Conservation (phyloP, 2,329 filamentous ascomycete genomes). For the Penicillium sp. region DNA sequence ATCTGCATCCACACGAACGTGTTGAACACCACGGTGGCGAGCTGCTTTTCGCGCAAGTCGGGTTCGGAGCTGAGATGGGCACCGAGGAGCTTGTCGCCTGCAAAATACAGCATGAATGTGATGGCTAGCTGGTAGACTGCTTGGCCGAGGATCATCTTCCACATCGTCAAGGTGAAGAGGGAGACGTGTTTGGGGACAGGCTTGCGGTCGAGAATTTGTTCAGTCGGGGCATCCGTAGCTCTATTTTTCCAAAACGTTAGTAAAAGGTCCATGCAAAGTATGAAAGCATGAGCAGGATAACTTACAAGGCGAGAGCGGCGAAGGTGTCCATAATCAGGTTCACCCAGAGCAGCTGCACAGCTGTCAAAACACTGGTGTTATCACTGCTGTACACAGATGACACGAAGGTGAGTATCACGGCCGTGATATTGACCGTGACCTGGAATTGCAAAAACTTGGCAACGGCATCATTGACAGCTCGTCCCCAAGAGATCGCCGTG, state of each 20-base stretch:
- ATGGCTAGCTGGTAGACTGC: conserved; percentile 80
- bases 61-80: conserved; percentile 52
- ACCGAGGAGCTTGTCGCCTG: conserved; percentile 59
- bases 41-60: conserved; percentile 43
- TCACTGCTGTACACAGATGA: conserved; percentile 71
- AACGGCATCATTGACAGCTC: conserved; percentile 66
- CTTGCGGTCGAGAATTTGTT: conserved; percentile 75
- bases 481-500: conserved; percentile 66
- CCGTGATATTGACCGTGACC: conserved; percentile 85
- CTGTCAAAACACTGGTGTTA: conserved; percentile 74
- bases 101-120: conserved; percentile 82
- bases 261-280: background rate
- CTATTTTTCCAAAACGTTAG: conserved; percentile 17
- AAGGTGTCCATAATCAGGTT: conserved; percentile 98
- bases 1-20: conserved; percentile 99
- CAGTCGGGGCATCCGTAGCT: conserved; percentile 84
- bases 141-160: conserved; percentile 98
- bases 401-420: conserved; percentile 82
- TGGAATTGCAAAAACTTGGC: conserved; percentile 65
- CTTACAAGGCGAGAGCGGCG: conserved; percentile 71
- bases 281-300: background rate
- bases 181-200: conserved; percentile 71
- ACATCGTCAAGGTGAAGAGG: conserved; percentile 87
- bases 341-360: conserved; percentile 92
- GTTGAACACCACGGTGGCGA: conserved; percentile 89